These are phyloP conservation scores for Fragaria iinumae DNA, from an alignment of 306 rosid genomes.

Conservation along the genomic window DNA sequence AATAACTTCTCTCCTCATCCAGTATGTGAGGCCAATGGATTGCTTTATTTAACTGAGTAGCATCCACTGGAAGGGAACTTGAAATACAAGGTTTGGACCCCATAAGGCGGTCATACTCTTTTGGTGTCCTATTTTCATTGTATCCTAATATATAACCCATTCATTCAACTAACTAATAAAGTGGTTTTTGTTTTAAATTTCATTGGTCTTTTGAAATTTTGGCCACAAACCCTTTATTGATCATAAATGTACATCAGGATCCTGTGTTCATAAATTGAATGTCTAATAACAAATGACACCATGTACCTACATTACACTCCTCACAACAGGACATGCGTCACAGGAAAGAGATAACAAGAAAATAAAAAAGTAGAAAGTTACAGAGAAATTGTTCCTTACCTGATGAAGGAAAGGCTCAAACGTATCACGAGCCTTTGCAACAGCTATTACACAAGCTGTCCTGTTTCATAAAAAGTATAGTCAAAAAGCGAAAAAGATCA, in stretches of 20 bases:
- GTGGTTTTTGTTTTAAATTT: neutral
- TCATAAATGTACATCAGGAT: neutral
- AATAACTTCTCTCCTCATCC: neutral
- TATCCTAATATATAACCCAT: neutral
- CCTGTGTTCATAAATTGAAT: neutral
- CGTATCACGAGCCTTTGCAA: conserved; percentile 93
- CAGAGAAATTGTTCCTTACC: conserved; percentile 42
- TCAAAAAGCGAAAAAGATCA: neutral
- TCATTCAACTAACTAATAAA: neutral
- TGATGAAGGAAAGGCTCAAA: conserved; percentile 96
- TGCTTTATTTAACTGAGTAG: neutral
- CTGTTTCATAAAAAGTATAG: conserved; percentile 41
- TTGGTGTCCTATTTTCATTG: neutral
- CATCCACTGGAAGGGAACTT: neutral
- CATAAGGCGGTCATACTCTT: neutral
- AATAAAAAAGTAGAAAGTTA: conserved; percentile 9
- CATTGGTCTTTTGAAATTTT: neutral
- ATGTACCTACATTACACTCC: neutral
- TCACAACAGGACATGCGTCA: neutral
- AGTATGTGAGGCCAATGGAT: neutral
- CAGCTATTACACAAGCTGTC: conserved; percentile 98
- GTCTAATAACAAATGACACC: neutral
- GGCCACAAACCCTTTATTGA: neutral
- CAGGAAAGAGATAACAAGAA: conserved; percentile 6
- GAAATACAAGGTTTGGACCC: neutral